Evolutionary conservation across 441 rosid species (phyloP).

Genomic region (Gossypium lobatum): DNA sequence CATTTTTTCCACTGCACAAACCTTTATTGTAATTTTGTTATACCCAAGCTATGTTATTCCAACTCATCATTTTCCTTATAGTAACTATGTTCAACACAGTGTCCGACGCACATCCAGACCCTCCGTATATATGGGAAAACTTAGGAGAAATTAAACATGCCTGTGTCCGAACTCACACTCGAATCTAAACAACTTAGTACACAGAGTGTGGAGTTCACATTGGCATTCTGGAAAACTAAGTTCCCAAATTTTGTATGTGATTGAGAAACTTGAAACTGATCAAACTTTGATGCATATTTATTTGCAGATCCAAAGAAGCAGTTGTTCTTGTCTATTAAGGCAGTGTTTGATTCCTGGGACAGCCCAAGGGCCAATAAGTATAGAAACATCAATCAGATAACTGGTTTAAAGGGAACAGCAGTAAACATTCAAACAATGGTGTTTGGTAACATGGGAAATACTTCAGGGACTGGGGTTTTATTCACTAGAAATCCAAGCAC

Average conservation of each 20-base stretch:
- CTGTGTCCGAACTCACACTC: neutral
- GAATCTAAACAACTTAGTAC: neutral
- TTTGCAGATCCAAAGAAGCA: conserved; percentile 72
- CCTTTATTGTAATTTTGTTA: neutral
- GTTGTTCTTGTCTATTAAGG: conserved; percentile 57
- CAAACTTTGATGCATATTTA: neutral
- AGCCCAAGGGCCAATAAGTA: conserved; percentile 79
- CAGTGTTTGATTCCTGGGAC: conserved; percentile 94
- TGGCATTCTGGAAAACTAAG: neutral
- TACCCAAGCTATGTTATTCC: neutral
- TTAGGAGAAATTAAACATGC: neutral
- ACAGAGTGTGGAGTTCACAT: neutral
- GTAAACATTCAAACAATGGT: conserved; percentile 94
- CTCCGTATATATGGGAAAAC: neutral
- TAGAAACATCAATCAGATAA: conserved; percentile 81
- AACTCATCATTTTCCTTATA: neutral
- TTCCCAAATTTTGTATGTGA: neutral
- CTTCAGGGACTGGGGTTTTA: conserved; percentile 92
- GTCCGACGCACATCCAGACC: neutral
- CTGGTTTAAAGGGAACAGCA: conserved; percentile 85
- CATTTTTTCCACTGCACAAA: neutral
- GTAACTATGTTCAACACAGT: neutral
- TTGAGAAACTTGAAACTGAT: neutral
- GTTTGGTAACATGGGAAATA: conserved; percentile 90
- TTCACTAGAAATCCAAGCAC: conserved; percentile 95